phyloP scores from a whole-genome alignment of 768 basidiomycete genomes.

The Podaxis sp. region DNA sequence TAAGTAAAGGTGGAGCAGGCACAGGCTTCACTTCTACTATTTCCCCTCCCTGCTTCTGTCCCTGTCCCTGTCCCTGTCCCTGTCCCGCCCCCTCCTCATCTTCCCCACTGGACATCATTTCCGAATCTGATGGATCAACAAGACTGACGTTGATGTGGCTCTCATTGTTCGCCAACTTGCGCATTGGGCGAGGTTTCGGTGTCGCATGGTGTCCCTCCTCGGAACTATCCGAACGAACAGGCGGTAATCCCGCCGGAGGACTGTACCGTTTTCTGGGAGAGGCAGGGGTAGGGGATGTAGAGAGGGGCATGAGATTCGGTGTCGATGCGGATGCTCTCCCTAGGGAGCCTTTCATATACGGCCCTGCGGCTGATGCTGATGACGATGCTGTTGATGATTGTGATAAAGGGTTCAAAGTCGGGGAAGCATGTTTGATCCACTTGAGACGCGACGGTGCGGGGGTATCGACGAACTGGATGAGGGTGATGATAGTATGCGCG shows the following conservation, averaged over 20 bases:
- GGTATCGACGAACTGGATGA: slow-evolving; percentile 59
- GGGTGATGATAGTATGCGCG: slow-evolving; percentile 65
- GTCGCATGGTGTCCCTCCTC: slow-evolving; percentile 26
- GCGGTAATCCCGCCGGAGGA: slow-evolving; percentile 45
- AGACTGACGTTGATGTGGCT: slow-evolving; percentile 3
- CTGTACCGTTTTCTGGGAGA: slow-evolving; percentile 45
- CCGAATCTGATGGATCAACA: slow-evolving; percentile 16
- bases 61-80: slow-evolving; percentile 18
- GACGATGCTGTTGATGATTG: slow-evolving; percentile 2
- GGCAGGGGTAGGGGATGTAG: slow-evolving; percentile 32
- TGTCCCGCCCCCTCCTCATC: slow-evolving; percentile 15
- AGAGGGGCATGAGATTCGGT: slow-evolving; percentile 46
- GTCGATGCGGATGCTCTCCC: slow-evolving; percentile 55
- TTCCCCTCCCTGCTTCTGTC: slow-evolving; percentile 1
- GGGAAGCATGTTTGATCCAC: slow-evolving; percentile 20
- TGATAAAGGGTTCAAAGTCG: neutral
- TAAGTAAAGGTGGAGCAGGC: slow-evolving; percentile 33
- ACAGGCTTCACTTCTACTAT: slow-evolving; percentile 30
- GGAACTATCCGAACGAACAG: slow-evolving; percentile 54
- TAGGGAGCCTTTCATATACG: slow-evolving; percentile 32
- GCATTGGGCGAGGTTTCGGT: slow-evolving; percentile 6
- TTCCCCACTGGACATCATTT: slow-evolving; percentile 9
- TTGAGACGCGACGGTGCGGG: slow-evolving; percentile 43
- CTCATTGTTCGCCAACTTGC: neutral
- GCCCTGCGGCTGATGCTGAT: slow-evolving; percentile 15